Evolutionary conservation across 2,329 filamentous ascomycete genomes (phyloP).

Genomic region (Emmonsiellopsis sp.): DNA sequence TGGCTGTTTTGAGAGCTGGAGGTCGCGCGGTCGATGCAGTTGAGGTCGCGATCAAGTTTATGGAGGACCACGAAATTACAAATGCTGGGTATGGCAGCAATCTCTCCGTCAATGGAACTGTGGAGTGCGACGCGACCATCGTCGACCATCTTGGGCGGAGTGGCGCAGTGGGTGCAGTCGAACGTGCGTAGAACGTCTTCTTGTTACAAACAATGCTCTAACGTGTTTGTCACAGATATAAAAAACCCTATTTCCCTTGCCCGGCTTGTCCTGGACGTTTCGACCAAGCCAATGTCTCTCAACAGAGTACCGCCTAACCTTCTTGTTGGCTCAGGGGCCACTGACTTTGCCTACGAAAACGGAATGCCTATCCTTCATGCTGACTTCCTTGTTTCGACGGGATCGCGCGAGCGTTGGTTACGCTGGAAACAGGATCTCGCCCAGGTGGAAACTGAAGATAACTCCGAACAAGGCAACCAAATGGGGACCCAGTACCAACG

Average conservation of each 20-base stretch:
- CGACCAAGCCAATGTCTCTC: slow-evolving; percentile 67
- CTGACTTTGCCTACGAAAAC: slow-evolving; percentile 72
- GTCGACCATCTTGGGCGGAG: slow-evolving; percentile 87
- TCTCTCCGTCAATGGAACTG: slow-evolving; percentile 75
- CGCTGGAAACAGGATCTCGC: slow-evolving; percentile 67
- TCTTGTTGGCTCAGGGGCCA: slow-evolving; percentile 75
- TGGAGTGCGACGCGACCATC: slow-evolving; percentile 90
- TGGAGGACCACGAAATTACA: slow-evolving; percentile 92
- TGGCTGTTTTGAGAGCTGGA: slow-evolving; percentile 70
- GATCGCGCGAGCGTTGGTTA: slow-evolving; percentile 66
- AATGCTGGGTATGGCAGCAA: slow-evolving; percentile 97
- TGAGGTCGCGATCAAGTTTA: slow-evolving; percentile 73
- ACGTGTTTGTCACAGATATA: slow-evolving; percentile 51
- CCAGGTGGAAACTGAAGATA: slow-evolving; percentile 23
- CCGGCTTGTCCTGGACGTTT: slow-evolving; percentile 68
- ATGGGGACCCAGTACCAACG: slow-evolving; percentile 6
- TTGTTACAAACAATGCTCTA: slow-evolving; percentile 10
- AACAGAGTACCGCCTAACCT: slow-evolving; percentile 87
- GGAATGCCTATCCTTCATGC: slow-evolving; percentile 65
- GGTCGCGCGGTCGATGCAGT: slow-evolving; percentile 78
- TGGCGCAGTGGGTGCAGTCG: slow-evolving; percentile 83
- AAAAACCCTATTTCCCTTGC: slow-evolving; percentile 88
- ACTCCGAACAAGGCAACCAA: slow-evolving; percentile 14
- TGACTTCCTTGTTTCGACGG: slow-evolving; percentile 69
- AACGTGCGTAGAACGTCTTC: slow-evolving; percentile 52